A percentile compares a stretch with the other conserved stretches of the same genome.
Evolutionary conservation across 805 yeast genomes (phyloP).

Genomic region (Candida ipomoeae): DNA sequence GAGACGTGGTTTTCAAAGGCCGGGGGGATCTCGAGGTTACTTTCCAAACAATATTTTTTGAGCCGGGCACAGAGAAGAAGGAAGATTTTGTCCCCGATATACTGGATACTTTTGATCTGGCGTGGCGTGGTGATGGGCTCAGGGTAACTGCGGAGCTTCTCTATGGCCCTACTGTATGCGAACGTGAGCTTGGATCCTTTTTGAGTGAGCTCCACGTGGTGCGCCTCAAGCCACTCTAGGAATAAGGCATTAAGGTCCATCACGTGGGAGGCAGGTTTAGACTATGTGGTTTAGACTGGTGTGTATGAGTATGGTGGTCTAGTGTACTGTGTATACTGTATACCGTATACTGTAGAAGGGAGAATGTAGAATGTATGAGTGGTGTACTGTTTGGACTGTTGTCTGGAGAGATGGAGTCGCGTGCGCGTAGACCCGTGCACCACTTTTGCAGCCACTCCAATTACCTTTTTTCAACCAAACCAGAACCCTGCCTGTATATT

Average conservation of each 20-base stretch:
- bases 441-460: not conserved
- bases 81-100: conserved; percentile 70
- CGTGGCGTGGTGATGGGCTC: conserved; percentile 49
- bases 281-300: no score
- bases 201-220: conserved; percentile 40
- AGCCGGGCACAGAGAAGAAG: conserved; percentile 45
- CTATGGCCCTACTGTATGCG: conserved; percentile 55
- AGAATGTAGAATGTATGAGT: no score
- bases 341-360: no score
- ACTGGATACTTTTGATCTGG: conserved; percentile 57
- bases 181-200: conserved; percentile 50
- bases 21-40: conserved; percentile 45
- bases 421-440: not conserved
- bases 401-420: not conserved
- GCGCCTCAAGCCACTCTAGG: conserved; percentile 55
- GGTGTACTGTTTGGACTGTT: no score
- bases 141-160: conserved; percentile 43
- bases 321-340: no score
- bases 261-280: no score
- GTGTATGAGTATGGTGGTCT: no score
- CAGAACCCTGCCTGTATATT: no score
- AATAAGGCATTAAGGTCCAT: conserved; percentile 50
- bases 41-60: conserved; percentile 50
- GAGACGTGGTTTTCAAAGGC: conserved; percentile 19
- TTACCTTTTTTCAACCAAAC: not conserved